Percentiles rank a stretch among this genome's conserved stretches.
Conservation (phyloP, 2,329 filamentous ascomycete species). For the Aspergillus fumigatiaffinis region DNA sequence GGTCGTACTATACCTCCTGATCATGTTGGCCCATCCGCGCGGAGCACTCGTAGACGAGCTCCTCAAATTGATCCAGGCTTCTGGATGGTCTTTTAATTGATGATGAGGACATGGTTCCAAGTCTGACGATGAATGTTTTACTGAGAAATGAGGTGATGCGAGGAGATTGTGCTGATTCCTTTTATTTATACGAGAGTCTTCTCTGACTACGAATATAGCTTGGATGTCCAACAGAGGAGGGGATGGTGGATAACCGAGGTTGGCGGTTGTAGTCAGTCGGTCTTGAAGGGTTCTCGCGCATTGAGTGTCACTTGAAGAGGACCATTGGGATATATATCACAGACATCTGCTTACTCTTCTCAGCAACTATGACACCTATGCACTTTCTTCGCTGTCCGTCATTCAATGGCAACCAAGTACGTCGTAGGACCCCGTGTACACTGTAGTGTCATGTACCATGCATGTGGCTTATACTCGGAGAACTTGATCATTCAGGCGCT, state of each 20-base stretch:
- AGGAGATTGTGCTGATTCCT: not conserved
- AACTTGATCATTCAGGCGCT: not conserved
- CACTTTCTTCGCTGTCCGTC: not conserved
- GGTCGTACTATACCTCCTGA: constrained; percentile 12
- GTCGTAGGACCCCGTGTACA: not conserved
- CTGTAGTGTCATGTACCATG: not conserved
- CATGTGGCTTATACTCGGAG: not conserved
- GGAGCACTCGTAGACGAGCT: constrained; percentile 25
- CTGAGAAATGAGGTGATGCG: not conserved
- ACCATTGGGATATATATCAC: not conserved
- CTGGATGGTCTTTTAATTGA: constrained; percentile 18
- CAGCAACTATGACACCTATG: not conserved
- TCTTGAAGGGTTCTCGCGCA: not conserved
- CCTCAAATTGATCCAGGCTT: constrained; percentile 29
- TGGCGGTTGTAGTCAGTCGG: not conserved
- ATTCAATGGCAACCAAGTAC: not conserved
- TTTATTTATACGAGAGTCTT: not conserved
- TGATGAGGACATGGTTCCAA: constrained; percentile 15
- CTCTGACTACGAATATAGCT: not conserved
- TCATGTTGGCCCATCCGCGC: constrained; percentile 16
- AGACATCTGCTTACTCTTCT: not conserved
- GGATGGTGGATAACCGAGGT: constrained; percentile 6
- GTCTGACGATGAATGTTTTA: not conserved
- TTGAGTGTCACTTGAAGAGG: not conserved
- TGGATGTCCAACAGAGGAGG: not conserved